Base-by-base conservation (phyloP, 2,329 filamentous ascomycete genomes). In the Trichoderma hamatum region DNA sequence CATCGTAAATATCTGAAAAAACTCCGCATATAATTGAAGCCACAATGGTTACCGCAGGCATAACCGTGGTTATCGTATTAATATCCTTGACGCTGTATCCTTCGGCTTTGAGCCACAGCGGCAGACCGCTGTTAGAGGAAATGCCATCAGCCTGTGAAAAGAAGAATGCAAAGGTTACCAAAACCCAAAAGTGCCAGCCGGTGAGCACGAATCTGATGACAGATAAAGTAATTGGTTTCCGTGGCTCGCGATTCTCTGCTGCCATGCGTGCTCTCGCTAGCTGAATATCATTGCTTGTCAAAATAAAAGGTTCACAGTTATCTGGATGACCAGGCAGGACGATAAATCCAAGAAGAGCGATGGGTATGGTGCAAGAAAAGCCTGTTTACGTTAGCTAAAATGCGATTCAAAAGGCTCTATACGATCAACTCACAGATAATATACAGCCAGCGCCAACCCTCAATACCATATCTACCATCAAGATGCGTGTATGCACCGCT, bases 1-100 rank as follows among this genome's bases (percentile, higher is more conserved):
- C 84, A 3, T 83, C 84, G 67, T 85, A 82, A 0, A 82, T 81
- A 73, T 88, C 87, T 3, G 84, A 87, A 3, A 81, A 79, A 83
- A 85, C 87, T 2, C 85, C 86, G 71, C 85, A 87, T 3, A 81
- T 73, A 0, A 89, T 76, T 0, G 86, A 87, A 2, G 82, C 82
- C 10, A 86, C 77, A 0, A 88, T 72, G 34, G 78, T 75, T 0
- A 77, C 68, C 1, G 74, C 76, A 11, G 75, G 78, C 11, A 76
- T 81, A 0, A 80, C 79, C 0, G 83, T 84, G 0, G 84, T 83
- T 64, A 84, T 83, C 28, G 81, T 83, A 68, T 86, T 86, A 68
- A 88, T 85, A 24, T 85, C 79, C 52, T 70, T 76, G 70, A 73
- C 76, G 70, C 68, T 73, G 69, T 73, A 81, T 30, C 68, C 69